Conservation (phyloP, 805 yeast species). For the Saccharomycopsis babjevae region DNA sequence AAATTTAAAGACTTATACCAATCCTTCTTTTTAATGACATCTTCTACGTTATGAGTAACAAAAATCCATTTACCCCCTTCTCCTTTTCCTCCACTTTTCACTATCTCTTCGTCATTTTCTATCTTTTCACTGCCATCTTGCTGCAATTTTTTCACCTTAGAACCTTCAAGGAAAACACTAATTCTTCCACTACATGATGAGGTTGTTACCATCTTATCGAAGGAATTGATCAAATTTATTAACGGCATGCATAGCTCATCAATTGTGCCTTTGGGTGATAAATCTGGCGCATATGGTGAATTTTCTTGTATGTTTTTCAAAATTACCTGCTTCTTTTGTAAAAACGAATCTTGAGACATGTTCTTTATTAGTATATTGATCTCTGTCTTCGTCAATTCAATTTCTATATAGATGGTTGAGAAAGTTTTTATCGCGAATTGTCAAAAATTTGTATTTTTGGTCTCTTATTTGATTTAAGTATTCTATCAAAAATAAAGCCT, state of each 20-base stretch:
- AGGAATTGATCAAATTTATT: slow-evolving; percentile 54
- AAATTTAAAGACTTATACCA: neutral
- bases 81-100: slow-evolving; percentile 60
- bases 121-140: neutral
- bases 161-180: slow-evolving; percentile 72
- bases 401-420: neutral
- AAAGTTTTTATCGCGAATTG: neutral
- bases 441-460: too few species aligned
- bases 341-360: slow-evolving; percentile 40
- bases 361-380: neutral
- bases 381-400: neutral
- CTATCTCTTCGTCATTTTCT: neutral
- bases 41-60: slow-evolving; percentile 53
- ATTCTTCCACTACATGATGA: slow-evolving; percentile 85
- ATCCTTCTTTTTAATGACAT: neutral
- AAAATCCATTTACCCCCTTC: slow-evolving; percentile 77
- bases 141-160: slow-evolving; percentile 28
- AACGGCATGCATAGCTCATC: slow-evolving; percentile 67
- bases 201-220: slow-evolving; percentile 67
- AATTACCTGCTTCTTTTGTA: slow-evolving; percentile 52
- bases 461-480: neutral
- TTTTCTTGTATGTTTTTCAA: slow-evolving; percentile 41
- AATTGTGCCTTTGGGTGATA: slow-evolving; percentile 85
- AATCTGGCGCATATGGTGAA: slow-evolving; percentile 38
- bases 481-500: neutral